A percentile compares a stretch with the other conserved stretches of the same genome.
These are phyloP conservation scores for Plenodomus tracheiphilus DNA, from an alignment of 2,329 filamentous ascomycete genomes.

Conservation along the genomic window DNA sequence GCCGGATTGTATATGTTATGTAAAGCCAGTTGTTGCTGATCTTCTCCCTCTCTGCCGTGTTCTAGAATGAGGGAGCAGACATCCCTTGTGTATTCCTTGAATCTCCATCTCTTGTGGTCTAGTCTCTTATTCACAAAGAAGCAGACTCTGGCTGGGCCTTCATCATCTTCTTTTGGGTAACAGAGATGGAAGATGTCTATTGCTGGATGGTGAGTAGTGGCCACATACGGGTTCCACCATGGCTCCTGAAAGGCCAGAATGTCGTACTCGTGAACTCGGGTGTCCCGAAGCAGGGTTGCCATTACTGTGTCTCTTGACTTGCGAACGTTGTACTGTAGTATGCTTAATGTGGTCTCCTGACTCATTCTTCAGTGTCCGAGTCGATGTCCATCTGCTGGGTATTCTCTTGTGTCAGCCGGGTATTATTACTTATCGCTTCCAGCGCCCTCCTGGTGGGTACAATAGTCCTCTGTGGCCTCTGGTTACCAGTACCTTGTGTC, in stretches of 20 bases:
- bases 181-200: constrained; percentile 20
- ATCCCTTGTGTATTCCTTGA: too few species aligned
- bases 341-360: constrained; percentile 14
- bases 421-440: constrained; percentile 6
- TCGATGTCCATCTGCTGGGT: constrained; percentile 14
- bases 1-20: too few species aligned
- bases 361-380: constrained; percentile 12
- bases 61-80: too few species aligned
- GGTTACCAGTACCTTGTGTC: too few species aligned
- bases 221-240: too few species aligned
- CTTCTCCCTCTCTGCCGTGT: too few species aligned
- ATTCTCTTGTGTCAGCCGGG: constrained; percentile 2
- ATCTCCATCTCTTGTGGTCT: too few species aligned
- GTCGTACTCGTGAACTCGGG: constrained; percentile 18
- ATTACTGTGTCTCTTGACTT: constrained; percentile 27
- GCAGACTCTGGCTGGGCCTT: too few species aligned
- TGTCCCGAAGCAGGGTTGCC: constrained; percentile 24
- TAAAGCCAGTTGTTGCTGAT: too few species aligned
- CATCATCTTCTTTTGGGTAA: too few species aligned
- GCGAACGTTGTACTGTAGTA: constrained; percentile 25
- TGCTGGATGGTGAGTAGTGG: constrained; percentile 27
- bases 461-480: too few species aligned
- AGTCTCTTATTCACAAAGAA: too few species aligned
- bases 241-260: constrained; percentile 26
- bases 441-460: constrained; percentile 8